These are phyloP conservation scores for Aspergillus candidus DNA, from an alignment of 2,329 filamentous ascomycete genomes.

Conservation along the genomic window DNA sequence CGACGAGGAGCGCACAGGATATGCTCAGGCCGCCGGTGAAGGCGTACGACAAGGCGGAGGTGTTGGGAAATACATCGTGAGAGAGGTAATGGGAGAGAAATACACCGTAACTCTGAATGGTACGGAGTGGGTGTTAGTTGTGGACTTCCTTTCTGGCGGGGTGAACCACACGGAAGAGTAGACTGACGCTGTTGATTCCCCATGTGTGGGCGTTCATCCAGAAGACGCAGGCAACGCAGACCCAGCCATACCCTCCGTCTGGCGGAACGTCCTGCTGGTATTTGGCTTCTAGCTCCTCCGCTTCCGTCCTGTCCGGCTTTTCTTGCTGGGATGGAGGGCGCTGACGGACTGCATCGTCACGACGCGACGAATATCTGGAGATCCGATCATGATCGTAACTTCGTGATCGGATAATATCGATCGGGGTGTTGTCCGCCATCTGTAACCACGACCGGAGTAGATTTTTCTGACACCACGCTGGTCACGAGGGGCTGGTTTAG, in stretches of 20 bases:
- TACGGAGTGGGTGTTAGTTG: slow-evolving; percentile 1
- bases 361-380: neutral
- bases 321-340: slow-evolving; percentile 2
- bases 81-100: slow-evolving; percentile 56
- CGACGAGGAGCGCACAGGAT: slow-evolving; percentile 52
- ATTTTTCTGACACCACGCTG: neutral
- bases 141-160: neutral
- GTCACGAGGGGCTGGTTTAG: neutral
- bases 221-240: slow-evolving; percentile 50
- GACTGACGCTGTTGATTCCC: slow-evolving; percentile 61
- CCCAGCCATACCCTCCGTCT: slow-evolving; percentile 59
- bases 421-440: slow-evolving; percentile 29
- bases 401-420: slow-evolving; percentile 25
- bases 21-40: slow-evolving; percentile 57
- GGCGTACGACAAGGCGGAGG: slow-evolving; percentile 51
- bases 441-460: neutral
- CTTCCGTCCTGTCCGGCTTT: slow-evolving; percentile 6
- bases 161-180: neutral
- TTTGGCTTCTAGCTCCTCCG: slow-evolving; percentile 24
- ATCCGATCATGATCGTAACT: slow-evolving; percentile 7
- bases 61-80: slow-evolving; percentile 50
- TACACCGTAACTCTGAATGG: slow-evolving; percentile 45
- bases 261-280: slow-evolving; percentile 33
- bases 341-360: neutral
- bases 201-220: slow-evolving; percentile 66